Conservation (phyloP, 2,329 filamentous ascomycete species). For the Rosellinia necatrix region DNA sequence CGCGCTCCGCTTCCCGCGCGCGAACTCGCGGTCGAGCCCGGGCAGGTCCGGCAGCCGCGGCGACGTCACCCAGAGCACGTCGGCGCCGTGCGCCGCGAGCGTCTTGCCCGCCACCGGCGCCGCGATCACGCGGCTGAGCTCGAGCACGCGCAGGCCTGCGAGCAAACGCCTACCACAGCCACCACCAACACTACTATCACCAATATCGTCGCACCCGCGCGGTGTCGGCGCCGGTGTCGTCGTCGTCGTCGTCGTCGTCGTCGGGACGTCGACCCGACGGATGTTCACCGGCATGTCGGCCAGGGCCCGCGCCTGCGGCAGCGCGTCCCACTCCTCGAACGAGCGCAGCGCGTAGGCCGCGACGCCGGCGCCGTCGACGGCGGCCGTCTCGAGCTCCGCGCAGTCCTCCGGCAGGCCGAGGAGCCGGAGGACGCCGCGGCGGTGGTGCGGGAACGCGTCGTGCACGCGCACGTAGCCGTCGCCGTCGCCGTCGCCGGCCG, state of each 20-base stretch:
- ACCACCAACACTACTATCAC: too few species aligned
- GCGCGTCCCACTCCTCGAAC: conserved; percentile 55
- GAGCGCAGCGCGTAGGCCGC: conserved; percentile 56
- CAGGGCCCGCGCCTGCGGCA: conserved; percentile 52
- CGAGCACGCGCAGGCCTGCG: conserved; percentile 32
- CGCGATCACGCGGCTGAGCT: conserved; percentile 46
- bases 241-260: not conserved
- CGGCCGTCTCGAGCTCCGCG: conserved; percentile 54
- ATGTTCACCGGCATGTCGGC: conserved; percentile 52
- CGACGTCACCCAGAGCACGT: conserved; percentile 46
- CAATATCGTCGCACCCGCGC: too few species aligned
- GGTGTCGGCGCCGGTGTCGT: too few species aligned
- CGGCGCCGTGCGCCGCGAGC: conserved; percentile 46
- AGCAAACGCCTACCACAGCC: too few species aligned
- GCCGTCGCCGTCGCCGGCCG: too few species aligned
- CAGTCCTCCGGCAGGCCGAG: conserved; percentile 43
- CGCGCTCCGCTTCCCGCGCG: conserved; percentile 44
- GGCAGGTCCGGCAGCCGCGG: conserved; percentile 44
- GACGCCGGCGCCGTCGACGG: conserved; percentile 43
- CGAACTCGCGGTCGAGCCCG: conserved; percentile 42
- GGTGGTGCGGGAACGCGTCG: conserved; percentile 58
- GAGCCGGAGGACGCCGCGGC: conserved; percentile 47
- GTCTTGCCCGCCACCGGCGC: conserved; percentile 44
- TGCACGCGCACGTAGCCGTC: conserved; percentile 61
- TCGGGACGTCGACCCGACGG: conserved; percentile 38